Evolutionary conservation across 345 rosid species (phyloP).

Genomic region (Citrus glauca): DNA sequence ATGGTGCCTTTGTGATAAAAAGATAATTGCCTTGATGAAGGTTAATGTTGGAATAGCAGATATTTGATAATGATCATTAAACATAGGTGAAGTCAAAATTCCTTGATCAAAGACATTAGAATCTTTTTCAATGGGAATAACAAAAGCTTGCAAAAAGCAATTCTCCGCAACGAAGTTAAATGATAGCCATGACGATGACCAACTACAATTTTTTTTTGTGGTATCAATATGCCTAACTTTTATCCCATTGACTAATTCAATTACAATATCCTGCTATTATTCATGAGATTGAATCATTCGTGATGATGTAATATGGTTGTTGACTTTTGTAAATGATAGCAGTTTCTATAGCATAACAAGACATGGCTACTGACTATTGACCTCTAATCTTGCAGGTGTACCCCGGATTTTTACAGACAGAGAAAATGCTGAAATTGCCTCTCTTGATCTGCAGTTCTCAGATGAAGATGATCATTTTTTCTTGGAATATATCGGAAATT

Average conservation of each 20-base stretch:
- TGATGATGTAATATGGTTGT: not conserved
- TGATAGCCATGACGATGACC: not conserved
- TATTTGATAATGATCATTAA: not conserved
- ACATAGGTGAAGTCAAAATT: not conserved
- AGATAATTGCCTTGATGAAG: not conserved
- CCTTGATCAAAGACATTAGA: not conserved
- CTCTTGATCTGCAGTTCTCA: conserved; percentile 50
- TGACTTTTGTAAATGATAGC: not conserved
- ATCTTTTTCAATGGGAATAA: not conserved
- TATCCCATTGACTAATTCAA: not conserved
- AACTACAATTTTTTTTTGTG: not conserved
- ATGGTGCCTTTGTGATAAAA: not conserved
- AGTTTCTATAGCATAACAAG: not conserved
- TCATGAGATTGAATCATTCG: not conserved
- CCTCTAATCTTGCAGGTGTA: conserved; percentile 48
- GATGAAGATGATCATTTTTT: conserved; percentile 30
- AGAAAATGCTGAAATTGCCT: conserved; percentile 53
- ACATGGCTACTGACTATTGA: not conserved
- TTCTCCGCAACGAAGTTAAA: not conserved
- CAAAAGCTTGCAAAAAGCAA: too few species aligned
- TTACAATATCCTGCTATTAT: not conserved
- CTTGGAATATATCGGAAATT: conserved; percentile 63
- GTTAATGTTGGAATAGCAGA: not conserved
- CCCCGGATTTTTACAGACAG: conserved; percentile 71
- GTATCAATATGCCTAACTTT: not conserved